Evolutionary conservation across 2,329 filamentous ascomycete genomes (phyloP), one percentile per base, ranked within the genome.

Genomic region (Pseudogymnoascus sp.): DNA sequence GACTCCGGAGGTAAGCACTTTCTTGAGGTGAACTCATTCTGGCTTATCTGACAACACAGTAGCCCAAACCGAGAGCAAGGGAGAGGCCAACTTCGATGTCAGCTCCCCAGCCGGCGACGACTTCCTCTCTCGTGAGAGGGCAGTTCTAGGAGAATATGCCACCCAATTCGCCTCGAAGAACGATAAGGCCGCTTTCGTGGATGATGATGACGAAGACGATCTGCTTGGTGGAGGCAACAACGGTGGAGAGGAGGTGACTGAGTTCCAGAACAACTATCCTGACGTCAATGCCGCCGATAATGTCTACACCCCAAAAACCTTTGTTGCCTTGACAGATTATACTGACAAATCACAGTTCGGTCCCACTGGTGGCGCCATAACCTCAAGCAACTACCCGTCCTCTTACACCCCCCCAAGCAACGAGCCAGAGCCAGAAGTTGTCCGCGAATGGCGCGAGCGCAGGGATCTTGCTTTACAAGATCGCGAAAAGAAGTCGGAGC

Each of bases 61-160:
- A 89, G 90, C 86, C 73, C 86, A 90, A 78, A 87, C 87, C 63
- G 84, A 85, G 69, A 81, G 82, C 73, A 83, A 81, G 77, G 81
- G 79, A 72, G 77, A 69, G 66, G 71, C 68, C 66, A 76, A 80
- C 65, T 75, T 78, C 63, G 76, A 85, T 39, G 80, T 82, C 67
- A 82, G 80, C 66, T 79, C 82, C 8, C 80, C 84, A 31, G 86
- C 87, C 34, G 81, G 84, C 67, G 86, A 91, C 72, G 91, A 96
- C 77, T 97, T 99, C 76, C 85, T 97, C 60, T 87, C 90, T 67
- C 90, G 93, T 69, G 95, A 99, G 79, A 91, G 92, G 73, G 95
- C 92, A 66, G 78, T 88, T 16, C 86, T 99, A 6, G 95, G 95
- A 68, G 95, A 96, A 67, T 95, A 97, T 76, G 95, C 95, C 66